A percentile compares a stretch with the other conserved stretches of the same genome.
These are phyloP conservation scores for Xylaria venustula DNA, from an alignment of 495 filamentous ascomycete species.

Conservation along the genomic window DNA sequence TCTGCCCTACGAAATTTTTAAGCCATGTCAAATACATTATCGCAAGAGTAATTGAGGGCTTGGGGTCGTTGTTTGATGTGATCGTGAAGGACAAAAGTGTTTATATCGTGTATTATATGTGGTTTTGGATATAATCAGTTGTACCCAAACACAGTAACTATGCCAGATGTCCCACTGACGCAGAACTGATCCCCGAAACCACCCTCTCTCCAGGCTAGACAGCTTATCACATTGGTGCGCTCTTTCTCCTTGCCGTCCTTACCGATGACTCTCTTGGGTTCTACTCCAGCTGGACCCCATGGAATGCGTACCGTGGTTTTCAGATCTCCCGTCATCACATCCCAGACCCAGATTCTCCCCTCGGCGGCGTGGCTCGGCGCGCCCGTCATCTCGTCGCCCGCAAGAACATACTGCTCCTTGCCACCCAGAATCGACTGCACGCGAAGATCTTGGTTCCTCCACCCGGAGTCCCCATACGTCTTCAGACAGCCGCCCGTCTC, in stretches of 20 bases:
- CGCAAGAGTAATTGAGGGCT: background rate
- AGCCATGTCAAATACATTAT: conserved; percentile 4
- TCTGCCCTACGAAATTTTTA: conserved; percentile 10
- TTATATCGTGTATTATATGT: background rate
- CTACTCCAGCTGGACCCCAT: conserved; percentile 58
- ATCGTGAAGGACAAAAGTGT: too few species aligned
- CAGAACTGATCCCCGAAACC: conserved; percentile 61
- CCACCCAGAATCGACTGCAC: conserved; percentile 70
- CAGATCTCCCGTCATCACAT: conserved; percentile 74
- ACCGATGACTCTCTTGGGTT: conserved; percentile 42
- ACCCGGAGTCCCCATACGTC: conserved; percentile 61
- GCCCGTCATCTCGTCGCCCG: conserved; percentile 67
- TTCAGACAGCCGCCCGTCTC: conserved; percentile 69
- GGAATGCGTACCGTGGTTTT: conserved; percentile 60
- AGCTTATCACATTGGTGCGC: conserved; percentile 51
- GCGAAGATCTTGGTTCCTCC: conserved; percentile 67
- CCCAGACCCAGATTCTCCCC: conserved; percentile 81
- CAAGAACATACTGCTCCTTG: conserved; percentile 74
- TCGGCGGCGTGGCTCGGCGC: conserved; percentile 39
- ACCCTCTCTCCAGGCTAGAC: conserved; percentile 71
- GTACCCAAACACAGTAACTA: conserved; percentile 54
- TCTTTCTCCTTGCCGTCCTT: conserved; percentile 52
- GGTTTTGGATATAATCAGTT: conserved; percentile 18
- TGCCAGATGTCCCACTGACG: conserved; percentile 53
- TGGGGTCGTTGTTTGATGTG: too few species aligned